phyloP scores from a whole-genome alignment of 768 basidiomycete species.

The Kwoniella newhampshirensis region DNA sequence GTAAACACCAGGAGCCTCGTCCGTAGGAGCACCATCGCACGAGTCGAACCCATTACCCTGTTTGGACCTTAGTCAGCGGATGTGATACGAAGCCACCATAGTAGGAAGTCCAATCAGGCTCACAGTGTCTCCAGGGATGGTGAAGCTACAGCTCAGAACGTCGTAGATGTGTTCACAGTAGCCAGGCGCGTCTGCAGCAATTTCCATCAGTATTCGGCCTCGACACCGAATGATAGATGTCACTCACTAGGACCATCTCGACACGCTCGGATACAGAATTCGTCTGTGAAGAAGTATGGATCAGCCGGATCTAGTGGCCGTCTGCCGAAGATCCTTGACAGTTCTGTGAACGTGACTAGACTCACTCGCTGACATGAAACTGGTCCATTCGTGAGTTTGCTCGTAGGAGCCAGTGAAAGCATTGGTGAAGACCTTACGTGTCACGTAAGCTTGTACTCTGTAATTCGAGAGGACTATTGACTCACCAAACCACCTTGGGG shows the following conservation, averaged over 20 bases:
- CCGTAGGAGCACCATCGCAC: constrained; percentile 41
- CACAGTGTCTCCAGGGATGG: constrained; percentile 39
- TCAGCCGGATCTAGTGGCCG: too few species aligned
- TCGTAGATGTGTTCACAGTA: constrained; percentile 58
- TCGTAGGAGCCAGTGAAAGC: constrained; percentile 52
- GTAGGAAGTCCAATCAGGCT: not conserved
- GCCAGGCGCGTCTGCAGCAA: constrained; percentile 43
- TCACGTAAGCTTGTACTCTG: too few species aligned
- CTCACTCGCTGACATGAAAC: constrained; percentile 39
- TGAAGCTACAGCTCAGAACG: constrained; percentile 46
- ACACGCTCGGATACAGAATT: constrained; percentile 50
- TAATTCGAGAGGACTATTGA: too few species aligned
- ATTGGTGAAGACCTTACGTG: constrained; percentile 54
- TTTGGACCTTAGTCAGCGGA: not conserved
- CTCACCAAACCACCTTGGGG: constrained; percentile 54
- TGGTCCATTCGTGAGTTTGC: constrained; percentile 55
- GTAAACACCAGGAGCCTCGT: constrained; percentile 54
- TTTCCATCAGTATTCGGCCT: constrained; percentile 26
- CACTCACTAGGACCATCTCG: constrained; percentile 38
- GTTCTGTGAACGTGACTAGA: too few species aligned
- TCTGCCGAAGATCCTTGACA: too few species aligned
- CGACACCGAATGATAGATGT: too few species aligned
- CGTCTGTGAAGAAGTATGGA: not conserved
- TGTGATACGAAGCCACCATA: not conserved
- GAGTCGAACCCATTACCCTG: constrained; percentile 37